These are phyloP conservation scores for Wickerhamiella dianesei DNA, from an alignment of 805 yeast genomes.

Conservation along the genomic window DNA sequence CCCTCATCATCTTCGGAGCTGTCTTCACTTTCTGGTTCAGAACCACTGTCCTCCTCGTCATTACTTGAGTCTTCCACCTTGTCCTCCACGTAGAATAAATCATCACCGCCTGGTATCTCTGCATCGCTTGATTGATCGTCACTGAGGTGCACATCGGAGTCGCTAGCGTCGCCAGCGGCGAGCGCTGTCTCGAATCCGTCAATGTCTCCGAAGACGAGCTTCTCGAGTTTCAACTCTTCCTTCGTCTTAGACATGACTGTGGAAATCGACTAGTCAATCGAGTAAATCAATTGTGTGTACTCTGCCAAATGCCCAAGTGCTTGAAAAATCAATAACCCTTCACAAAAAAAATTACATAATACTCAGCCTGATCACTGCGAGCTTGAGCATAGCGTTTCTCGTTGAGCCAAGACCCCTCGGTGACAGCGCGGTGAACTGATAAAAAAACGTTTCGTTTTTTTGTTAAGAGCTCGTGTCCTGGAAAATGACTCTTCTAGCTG, in stretches of 20 bases:
- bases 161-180: conserved; percentile 24
- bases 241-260: conserved; percentile 45
- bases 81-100: conserved; percentile 40
- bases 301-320: background rate
- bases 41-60: conserved; percentile 22
- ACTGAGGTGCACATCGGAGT: conserved; percentile 22
- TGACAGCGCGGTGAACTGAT: no score
- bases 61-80: conserved; percentile 25
- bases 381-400: background rate
- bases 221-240: conserved; percentile 70
- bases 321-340: background rate
- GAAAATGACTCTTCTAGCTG: conserved; percentile 9
- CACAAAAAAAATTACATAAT: background rate
- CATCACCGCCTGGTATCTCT: conserved; percentile 32
- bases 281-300: no score
- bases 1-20: conserved; percentile 25
- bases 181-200: conserved; percentile 58
- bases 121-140: conserved; percentile 26
- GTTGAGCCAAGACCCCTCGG: no score
- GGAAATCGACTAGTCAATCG: no score
- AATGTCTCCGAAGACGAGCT: conserved; percentile 77
- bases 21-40: conserved; percentile 24
- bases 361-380: conserved; percentile 1
- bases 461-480: background rate
- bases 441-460: background rate